Evolutionary conservation across 2,329 filamentous ascomycete species (phyloP).

Genomic region (Plenodomus biglobosus): DNA sequence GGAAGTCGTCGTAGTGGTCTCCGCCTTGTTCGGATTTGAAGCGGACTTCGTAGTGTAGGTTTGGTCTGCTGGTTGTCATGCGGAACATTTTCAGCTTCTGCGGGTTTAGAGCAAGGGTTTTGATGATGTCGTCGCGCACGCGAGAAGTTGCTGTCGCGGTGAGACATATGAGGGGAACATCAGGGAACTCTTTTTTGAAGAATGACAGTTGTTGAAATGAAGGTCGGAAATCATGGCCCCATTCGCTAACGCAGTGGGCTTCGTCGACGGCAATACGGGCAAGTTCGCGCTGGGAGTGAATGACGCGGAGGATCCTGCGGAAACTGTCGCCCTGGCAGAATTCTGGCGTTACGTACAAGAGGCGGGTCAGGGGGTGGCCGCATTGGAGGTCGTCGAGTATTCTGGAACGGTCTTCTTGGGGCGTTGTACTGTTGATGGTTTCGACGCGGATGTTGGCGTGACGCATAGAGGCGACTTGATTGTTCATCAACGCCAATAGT

Average conservation of each 20-base stretch:
- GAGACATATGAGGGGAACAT: constrained; percentile 87
- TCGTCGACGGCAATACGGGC: constrained; percentile 88
- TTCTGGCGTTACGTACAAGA: constrained; percentile 94
- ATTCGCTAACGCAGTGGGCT: constrained; percentile 96
- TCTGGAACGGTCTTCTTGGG: constrained; percentile 61
- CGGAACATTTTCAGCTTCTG: constrained; percentile 71
- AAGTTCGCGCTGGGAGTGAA: constrained; percentile 81
- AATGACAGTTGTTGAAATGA: constrained; percentile 85
- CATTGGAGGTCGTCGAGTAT: constrained; percentile 83
- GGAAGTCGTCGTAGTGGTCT: constrained; percentile 72
- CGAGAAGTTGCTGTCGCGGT: constrained; percentile 85
- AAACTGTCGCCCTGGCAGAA: constrained; percentile 78
- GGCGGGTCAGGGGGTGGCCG: constrained; percentile 77
- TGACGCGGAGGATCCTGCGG: constrained; percentile 69
- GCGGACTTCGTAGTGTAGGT: constrained; percentile 87
- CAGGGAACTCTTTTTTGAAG: constrained; percentile 79
- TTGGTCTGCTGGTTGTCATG: constrained; percentile 80
- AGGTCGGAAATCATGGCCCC: constrained; percentile 96
- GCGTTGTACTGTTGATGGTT: constrained; percentile 83
- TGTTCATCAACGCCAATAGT: constrained; percentile 88
- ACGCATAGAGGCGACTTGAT: constrained; percentile 82
- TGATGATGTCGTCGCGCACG: constrained; percentile 81
- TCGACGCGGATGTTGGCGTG: constrained; percentile 75
- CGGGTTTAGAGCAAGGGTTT: constrained; percentile 67
- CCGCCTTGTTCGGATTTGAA: constrained; percentile 73